Evolutionary conservation across 1,284 basidiomycete genomes (phyloP), one percentile per base, ranked within the genome.

Genomic region (Kalmanozyma brasiliensis): DNA sequence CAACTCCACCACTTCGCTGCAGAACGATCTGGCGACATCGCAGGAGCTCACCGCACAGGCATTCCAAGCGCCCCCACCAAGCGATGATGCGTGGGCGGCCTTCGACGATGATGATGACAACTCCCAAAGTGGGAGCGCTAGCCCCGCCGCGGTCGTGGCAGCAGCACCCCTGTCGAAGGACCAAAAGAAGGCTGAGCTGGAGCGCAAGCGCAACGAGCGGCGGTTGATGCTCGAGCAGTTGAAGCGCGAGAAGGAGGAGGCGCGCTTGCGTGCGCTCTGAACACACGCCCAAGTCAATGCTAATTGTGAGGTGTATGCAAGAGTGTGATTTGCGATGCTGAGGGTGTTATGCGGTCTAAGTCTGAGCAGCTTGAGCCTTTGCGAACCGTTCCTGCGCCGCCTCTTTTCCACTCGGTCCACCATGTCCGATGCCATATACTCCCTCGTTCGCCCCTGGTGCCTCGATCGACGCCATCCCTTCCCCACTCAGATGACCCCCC

Each of bases 141-240:
- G 42, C 11, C 35, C 69, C 3, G 53, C 57, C 16, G 23, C 68
- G 29, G 36, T 56, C 14, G 45, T 29, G 8, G 61, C 57, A 4
- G 49, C 32, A 14, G 36, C 42, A 33, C 55, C 56, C 10, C 16
- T 75, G 62, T 63, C 58, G n/a, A 75, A 73, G 35, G 77, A 79
- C 32, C 75, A 79, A 32, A 74, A 72, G 56, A 63, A 66, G 35
- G 75, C 73, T 0, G 67, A 77, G 38, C 35, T 78, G 48, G 73
- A 75, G 52, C 47, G 67, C 17, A 70, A 77, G 61, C 40, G 77
- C 4, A 55, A 71, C 40, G 77, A 76, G 51, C 58, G 73, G 16
- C 46, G 60, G 24, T 40, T 58, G 43, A 37, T 66, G 10, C 42
- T 77, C 47, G 74, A 68, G 33, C 59, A 66, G 53, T 53, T 77